A percentile compares a stretch with the other conserved stretches of the same genome.
Evolutionary conservation across 2,329 filamentous ascomycete species (phyloP).

Genomic region (Xylariaceae sp.): DNA sequence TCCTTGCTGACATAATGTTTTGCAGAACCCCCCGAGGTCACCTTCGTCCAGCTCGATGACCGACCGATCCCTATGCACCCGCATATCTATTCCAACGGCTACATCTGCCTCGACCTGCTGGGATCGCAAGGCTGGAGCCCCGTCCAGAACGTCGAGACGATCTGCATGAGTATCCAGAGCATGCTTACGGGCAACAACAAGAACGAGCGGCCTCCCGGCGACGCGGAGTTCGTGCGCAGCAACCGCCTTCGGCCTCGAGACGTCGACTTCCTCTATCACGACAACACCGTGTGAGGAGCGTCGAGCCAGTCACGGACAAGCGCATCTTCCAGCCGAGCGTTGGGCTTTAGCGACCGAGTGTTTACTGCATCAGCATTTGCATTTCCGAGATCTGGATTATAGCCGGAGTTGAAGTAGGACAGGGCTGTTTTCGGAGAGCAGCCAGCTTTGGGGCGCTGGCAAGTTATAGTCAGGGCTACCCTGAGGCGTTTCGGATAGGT

Average conservation of each 20-base stretch:
- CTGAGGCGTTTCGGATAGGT: too few relatives aligned
- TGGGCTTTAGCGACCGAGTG: too few relatives aligned
- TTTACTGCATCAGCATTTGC: background rate
- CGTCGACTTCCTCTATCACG: conserved; percentile 91
- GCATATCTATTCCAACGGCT: conserved; percentile 96
- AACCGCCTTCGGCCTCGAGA: conserved; percentile 77
- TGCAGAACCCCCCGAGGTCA: conserved; percentile 87
- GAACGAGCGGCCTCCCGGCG: conserved; percentile 82
- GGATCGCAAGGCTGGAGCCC: conserved; percentile 87
- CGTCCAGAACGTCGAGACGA: conserved; percentile 92
- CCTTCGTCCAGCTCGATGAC: conserved; percentile 62
- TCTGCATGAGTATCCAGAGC: conserved; percentile 95
- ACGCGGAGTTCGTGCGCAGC: conserved; percentile 77
- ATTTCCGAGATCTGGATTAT: too few relatives aligned
- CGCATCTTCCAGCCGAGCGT: conserved; percentile 10
- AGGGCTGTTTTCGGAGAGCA: too few relatives aligned
- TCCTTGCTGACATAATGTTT: conserved; percentile 6
- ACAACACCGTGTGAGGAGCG: conserved; percentile 68
- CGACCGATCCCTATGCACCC: conserved; percentile 85
- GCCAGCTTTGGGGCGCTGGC: too few relatives aligned
- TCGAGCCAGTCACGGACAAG: too few relatives aligned
- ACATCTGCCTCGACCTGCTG: conserved; percentile 93
- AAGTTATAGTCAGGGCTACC: too few relatives aligned
- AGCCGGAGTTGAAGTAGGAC: too few relatives aligned
- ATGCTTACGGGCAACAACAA: conserved; percentile 95